phyloP scores from a whole-genome alignment of 306 rosid species.

The Gleditsia sinensis region DNA sequence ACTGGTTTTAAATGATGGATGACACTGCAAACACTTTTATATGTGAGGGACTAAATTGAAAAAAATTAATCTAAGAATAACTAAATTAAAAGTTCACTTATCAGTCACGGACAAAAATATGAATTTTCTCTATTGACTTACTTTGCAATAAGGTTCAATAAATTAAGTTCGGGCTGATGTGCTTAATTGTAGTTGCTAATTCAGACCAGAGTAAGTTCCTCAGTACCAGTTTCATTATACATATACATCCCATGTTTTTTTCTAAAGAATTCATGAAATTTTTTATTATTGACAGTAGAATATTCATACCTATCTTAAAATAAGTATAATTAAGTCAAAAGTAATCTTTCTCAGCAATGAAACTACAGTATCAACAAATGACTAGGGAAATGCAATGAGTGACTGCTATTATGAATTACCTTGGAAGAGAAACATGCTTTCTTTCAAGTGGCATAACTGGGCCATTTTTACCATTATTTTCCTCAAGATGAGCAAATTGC shows the following conservation, averaged over 20 bases:
- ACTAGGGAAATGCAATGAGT: slow-evolving; percentile 17
- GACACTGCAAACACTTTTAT: no score
- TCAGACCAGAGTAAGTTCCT: background rate
- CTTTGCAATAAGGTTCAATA: background rate
- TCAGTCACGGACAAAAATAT: no score
- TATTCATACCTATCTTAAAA: background rate
- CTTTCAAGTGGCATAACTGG: slow-evolving; percentile 87
- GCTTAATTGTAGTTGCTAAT: background rate
- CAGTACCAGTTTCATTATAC: background rate
- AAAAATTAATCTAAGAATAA: no score
- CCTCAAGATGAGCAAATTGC: slow-evolving; percentile 96
- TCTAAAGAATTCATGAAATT: background rate
- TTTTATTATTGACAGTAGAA: background rate
- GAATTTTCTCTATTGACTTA: no score
- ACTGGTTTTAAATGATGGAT: no score
- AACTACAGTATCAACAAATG: background rate
- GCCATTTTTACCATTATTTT: slow-evolving; percentile 80
- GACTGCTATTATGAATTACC: slow-evolving; percentile 49
- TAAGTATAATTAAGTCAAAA: background rate
- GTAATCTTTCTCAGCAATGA: background rate
- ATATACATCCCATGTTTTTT: background rate
- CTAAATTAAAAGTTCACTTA: no score
- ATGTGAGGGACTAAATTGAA: no score
- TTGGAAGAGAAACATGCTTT: slow-evolving; percentile 93
- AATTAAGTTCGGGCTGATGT: background rate